Conservation (phyloP, 257 asterid species). For the Cynanchum wilfordii region DNA sequence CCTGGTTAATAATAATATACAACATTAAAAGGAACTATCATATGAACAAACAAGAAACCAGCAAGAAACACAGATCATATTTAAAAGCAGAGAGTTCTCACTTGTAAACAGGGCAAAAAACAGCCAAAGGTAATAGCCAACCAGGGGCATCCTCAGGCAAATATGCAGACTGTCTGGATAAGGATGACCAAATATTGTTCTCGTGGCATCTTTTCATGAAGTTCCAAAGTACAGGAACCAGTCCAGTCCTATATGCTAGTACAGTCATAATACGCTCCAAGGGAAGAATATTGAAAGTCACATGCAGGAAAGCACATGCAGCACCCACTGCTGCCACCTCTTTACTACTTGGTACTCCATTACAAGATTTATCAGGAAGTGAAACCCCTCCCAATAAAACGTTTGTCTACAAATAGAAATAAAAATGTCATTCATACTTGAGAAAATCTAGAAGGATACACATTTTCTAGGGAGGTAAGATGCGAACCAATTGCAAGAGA, state of each 20-base stretch:
- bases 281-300: constrained; percentile 70
- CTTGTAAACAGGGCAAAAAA: constrained; percentile 95
- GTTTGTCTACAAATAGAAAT: constrained; percentile 52
- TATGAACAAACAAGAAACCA: constrained; percentile 2
- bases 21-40: constrained; percentile 15
- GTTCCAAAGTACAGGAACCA: constrained; percentile 80
- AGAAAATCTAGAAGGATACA: constrained; percentile 10
- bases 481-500: constrained; percentile 75
- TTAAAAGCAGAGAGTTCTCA: constrained; percentile 36
- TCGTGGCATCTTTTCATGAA: constrained; percentile 81
- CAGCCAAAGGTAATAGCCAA: constrained; percentile 83
- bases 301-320: constrained; percentile 82
- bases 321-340: constrained; percentile 80
- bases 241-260: constrained; percentile 87
- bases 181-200: constrained; percentile 67
- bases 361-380: constrained; percentile 32
- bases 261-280: constrained; percentile 84
- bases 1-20: constrained; percentile 47
- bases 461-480: background rate
- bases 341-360: constrained; percentile 44
- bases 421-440: constrained; percentile 8
- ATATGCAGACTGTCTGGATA: constrained; percentile 65
- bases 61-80: background rate
- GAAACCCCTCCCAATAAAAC: constrained; percentile 57
- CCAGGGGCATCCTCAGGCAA: constrained; percentile 72